Conservation (phyloP, 306 rosid species). For the Casuarina equisetifolia region DNA sequence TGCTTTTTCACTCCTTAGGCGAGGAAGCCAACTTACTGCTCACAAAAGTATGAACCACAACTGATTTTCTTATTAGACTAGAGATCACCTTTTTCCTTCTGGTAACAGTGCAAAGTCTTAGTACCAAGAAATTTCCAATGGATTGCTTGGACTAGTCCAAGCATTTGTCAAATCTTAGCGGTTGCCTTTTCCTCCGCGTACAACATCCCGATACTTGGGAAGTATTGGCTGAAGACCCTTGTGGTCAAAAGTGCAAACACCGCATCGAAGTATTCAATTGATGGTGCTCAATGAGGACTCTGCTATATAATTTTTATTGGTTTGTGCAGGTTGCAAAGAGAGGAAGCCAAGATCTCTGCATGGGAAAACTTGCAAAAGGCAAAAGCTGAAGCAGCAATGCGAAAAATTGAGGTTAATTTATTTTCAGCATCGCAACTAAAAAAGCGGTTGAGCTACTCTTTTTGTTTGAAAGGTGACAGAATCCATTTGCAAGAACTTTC, state of each 20-base stretch:
- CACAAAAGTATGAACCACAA: neutral
- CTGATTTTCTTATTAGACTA: no score
- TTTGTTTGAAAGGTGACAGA: neutral
- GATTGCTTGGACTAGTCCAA: neutral
- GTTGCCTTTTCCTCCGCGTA: no score
- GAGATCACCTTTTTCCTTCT: no score
- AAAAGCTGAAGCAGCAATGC: conserved; percentile 80
- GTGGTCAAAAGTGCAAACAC: neutral
- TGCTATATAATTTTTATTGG: neutral
- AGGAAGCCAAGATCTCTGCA: conserved; percentile 84
- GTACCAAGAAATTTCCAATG: neutral
- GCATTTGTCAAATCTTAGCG: neutral
- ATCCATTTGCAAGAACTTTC: neutral
- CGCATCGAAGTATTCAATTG: neutral
- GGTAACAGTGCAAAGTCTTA: no score
- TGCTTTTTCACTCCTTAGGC: neutral
- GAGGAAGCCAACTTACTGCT: neutral
- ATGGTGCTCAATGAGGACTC: neutral
- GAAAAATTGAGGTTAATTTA: conserved; percentile 72
- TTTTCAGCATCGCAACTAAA: conserved; percentile 10
- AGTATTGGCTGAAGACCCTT: no score
- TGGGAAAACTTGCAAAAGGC: conserved; percentile 94
- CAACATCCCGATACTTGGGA: no score
- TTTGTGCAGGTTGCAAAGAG: conserved; percentile 57
- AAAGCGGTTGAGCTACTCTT: neutral